phyloP scores from a whole-genome alignment of 148 eudicot species.

The Chenopodium formosanum region DNA sequence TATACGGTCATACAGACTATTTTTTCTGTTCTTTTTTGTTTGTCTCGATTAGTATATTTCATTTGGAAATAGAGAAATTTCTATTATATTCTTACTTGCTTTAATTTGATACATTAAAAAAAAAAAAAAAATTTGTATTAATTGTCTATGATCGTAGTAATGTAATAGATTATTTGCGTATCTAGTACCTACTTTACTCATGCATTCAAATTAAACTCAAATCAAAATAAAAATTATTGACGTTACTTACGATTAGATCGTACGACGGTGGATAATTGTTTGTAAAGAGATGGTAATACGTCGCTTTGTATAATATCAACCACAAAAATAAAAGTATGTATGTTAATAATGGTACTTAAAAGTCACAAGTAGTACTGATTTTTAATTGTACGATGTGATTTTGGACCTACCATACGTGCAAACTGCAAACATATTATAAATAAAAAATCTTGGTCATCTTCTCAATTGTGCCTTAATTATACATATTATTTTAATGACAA shows the following conservation, averaged over 20 bases:
- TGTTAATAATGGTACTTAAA: not conserved
- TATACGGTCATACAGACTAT: not conserved
- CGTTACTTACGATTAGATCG: not conserved
- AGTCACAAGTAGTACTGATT: not conserved
- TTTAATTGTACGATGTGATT: not conserved
- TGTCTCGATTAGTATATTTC: no score
- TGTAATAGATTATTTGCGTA: no score
- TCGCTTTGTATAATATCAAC: not conserved
- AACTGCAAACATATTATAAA: not conserved
- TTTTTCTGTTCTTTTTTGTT: no score
- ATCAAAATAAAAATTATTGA: not conserved
- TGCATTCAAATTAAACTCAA: not conserved
- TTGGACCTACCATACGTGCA: constrained; percentile 5
- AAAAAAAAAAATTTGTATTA: no score
- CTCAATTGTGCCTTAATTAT: not conserved
- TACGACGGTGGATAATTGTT: not conserved
- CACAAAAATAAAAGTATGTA: not conserved
- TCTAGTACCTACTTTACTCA: no score
- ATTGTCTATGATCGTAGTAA: no score
- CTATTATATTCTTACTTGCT: no score
- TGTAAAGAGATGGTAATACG: not conserved
- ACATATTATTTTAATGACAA: not conserved
- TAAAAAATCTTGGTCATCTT: not conserved
- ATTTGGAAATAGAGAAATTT: no score
- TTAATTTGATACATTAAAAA: no score